Percentiles rank a stretch among this genome's conserved stretches.
These are phyloP conservation scores for Euphorbia celastroides DNA, from an alignment of 441 rosid genomes.

Conservation along the genomic window DNA sequence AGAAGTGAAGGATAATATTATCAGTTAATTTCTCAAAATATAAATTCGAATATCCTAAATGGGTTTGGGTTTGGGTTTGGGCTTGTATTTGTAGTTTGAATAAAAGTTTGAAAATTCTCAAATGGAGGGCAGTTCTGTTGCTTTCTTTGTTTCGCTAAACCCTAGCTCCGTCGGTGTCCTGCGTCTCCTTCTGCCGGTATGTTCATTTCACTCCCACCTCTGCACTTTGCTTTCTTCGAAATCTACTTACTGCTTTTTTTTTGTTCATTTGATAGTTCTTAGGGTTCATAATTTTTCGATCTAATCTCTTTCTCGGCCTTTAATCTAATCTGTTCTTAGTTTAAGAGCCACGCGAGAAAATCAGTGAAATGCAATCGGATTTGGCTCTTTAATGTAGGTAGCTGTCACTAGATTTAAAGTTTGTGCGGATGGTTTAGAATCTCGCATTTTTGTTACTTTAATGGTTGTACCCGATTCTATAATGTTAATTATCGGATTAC, in stretches of 20 bases:
- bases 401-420: background rate
- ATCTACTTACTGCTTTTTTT: background rate
- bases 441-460: background rate
- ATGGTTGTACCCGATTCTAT: background rate
- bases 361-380: no score
- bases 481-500: background rate
- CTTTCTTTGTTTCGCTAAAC: background rate
- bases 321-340: no score
- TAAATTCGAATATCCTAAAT: no score
- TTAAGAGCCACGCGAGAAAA: no score
- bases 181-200: background rate
- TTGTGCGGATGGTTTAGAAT: background rate
- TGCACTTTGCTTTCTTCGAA: background rate
- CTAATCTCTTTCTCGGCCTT: background rate
- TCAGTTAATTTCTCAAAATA: no score
- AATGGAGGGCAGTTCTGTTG: background rate
- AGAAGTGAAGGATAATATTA: no score
- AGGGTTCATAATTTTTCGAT: background rate
- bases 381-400: background rate
- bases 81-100: background rate
- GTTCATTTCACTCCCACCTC: background rate
- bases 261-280: background rate
- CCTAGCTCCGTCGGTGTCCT: background rate
- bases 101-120: background rate
- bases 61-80: background rate